Conservation (phyloP, 78 protist species). For the Dictyostelium purpureum region DNA sequence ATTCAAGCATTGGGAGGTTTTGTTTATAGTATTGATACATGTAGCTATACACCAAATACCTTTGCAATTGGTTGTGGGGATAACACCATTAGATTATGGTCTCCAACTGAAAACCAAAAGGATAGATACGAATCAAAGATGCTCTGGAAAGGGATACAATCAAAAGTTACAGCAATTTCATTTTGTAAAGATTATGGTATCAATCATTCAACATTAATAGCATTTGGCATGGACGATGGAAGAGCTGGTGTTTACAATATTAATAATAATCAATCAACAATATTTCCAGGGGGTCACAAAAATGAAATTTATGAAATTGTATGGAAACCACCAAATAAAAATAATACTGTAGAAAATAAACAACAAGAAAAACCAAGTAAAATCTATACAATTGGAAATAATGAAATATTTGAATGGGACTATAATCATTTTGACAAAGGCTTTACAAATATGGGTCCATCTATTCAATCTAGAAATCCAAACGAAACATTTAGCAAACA, state of each 20-base stretch:
- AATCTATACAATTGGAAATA: constrained; percentile 8
- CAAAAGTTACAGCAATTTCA: constrained; percentile 45
- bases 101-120: constrained; percentile 3
- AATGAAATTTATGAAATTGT: constrained; percentile 47
- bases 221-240: constrained; percentile 80
- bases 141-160: constrained; percentile 67
- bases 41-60: constrained; percentile 23
- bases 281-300: constrained; percentile 66
- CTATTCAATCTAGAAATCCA: not conserved
- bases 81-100: constrained; percentile 53
- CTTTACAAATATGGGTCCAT: not conserved
- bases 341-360: not conserved
- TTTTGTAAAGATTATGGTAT: constrained; percentile 11
- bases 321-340: not conserved
- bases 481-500: not conserved
- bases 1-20: constrained; percentile 55
- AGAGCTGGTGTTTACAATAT: constrained; percentile 42
- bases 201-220: not conserved
- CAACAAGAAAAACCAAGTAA: not conserved
- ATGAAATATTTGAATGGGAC: constrained; percentile 26
- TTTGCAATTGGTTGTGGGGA: constrained; percentile 68
- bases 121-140: constrained; percentile 17
- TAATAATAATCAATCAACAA: constrained; percentile 2
- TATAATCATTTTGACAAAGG: not conserved
- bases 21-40: constrained; percentile 27